Percentiles rank a stretch among this genome's conserved stretches.
phyloP scores from a whole-genome alignment of 345 rosid genomes.

The Gossypium sturtianum region DNA sequence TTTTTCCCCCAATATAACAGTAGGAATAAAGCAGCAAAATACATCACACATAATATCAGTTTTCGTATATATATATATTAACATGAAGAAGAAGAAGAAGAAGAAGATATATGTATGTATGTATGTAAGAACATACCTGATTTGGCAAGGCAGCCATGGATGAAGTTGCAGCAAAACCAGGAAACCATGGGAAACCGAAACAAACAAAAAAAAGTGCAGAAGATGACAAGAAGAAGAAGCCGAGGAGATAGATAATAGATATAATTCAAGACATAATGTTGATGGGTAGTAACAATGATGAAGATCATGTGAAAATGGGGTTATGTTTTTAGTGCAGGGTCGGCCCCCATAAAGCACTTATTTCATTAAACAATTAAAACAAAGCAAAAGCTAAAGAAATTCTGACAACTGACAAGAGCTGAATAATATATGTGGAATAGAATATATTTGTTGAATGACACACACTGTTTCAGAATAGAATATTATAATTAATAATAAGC shows the following conservation, averaged over 20 bases:
- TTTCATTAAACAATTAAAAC: not conserved
- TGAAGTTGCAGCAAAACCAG: not conserved
- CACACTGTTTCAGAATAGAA: not conserved
- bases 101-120: not conserved
- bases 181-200: not conserved
- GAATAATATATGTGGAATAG: not conserved
- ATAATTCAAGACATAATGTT: not conserved
- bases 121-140: not conserved
- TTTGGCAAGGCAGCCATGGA: conserved; percentile 2
- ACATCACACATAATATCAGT: not conserved
- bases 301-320: not conserved
- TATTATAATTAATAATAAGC: not conserved
- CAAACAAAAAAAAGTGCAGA: not conserved
- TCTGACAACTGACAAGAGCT: conserved; percentile 7
- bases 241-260: not conserved
- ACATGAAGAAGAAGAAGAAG: not conserved
- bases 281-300: not conserved
- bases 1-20: not conserved
- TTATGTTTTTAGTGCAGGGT: conserved; percentile 1
- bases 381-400: not conserved
- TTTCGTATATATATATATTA: not conserved
- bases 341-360: not conserved
- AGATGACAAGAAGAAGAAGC: conserved; percentile 11
- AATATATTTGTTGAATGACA: not conserved
- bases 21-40: not conserved